These are phyloP conservation scores for Candida patagonica DNA, from an alignment of 805 yeast species.

Conservation along the genomic window DNA sequence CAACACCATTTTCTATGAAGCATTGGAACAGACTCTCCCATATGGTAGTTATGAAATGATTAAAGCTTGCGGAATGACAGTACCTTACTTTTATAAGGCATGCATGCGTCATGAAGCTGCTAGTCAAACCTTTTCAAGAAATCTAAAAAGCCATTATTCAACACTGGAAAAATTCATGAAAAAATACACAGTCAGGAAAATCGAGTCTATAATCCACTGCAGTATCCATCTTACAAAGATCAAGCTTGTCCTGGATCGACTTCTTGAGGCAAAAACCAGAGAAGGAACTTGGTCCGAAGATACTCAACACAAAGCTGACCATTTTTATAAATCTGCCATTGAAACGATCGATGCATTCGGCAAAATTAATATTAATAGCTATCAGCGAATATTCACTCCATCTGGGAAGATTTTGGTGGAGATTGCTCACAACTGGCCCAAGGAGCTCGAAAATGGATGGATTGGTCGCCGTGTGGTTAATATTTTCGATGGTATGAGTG, in stretches of 20 bases:
- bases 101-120: conserved; percentile 94
- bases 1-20: conserved; percentile 73
- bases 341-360: conserved; percentile 80
- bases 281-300: conserved; percentile 38
- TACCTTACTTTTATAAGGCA: conserved; percentile 89
- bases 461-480: conserved; percentile 75
- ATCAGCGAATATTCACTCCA: conserved; percentile 70
- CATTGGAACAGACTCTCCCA: conserved; percentile 55
- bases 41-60: conserved; percentile 69
- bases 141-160: conserved; percentile 35
- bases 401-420: conserved; percentile 84
- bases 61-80: conserved; percentile 68
- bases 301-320: conserved; percentile 25
- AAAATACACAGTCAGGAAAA: conserved; percentile 35
- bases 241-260: conserved; percentile 56
- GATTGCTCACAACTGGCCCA: conserved; percentile 80
- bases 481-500: conserved; percentile 43
- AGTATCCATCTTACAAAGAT: conserved; percentile 64
- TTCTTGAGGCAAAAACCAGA: conserved; percentile 27
- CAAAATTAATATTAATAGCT: conserved; percentile 26
- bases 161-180: conserved; percentile 21
- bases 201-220: conserved; percentile 56
- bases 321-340: conserved; percentile 43
- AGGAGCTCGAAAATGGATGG: conserved; percentile 83
- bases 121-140: conserved; percentile 49